phyloP scores from a whole-genome alignment of 1,284 basidiomycete species.

The Pascua guehoae region DNA sequence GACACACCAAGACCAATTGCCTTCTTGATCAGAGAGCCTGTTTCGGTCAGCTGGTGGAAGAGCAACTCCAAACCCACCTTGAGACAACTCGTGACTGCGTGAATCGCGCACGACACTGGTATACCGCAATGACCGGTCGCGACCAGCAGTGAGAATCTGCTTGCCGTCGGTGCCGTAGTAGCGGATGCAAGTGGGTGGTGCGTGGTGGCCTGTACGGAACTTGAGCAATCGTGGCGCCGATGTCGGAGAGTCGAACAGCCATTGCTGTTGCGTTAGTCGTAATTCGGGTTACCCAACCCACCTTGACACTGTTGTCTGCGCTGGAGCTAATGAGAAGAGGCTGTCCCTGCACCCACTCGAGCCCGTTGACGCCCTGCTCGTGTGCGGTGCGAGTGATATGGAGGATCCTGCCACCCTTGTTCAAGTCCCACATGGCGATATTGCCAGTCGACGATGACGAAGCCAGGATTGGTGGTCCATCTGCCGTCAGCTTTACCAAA shows the following conservation, averaged over 20 bases:
- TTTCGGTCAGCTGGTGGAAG: constrained; percentile 1
- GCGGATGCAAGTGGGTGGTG: constrained; percentile 84
- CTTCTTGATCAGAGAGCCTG: constrained; percentile 80
- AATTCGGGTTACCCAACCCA: constrained; percentile 40
- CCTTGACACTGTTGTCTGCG: constrained; percentile 90
- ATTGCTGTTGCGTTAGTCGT: constrained; percentile 65
- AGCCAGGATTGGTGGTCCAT: constrained; percentile 80
- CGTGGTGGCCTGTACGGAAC: constrained; percentile 84
- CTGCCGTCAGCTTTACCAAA: constrained; percentile 47
- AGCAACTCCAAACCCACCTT: constrained; percentile 59
- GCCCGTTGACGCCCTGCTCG: constrained; percentile 69
- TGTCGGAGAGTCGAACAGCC: constrained; percentile 91
- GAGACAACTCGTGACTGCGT: constrained; percentile 87
- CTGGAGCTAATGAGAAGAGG: constrained; percentile 81
- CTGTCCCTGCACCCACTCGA: constrained; percentile 88
- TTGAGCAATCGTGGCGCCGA: constrained; percentile 83
- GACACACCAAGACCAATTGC: constrained; percentile 75
- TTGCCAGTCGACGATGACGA: constrained; percentile 81
- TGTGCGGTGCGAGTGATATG: constrained; percentile 84
- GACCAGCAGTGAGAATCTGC: constrained; percentile 74
- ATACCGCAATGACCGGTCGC: constrained; percentile 81
- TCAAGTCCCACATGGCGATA: constrained; percentile 86
- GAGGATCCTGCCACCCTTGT: constrained; percentile 70
- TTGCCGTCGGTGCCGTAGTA: constrained; percentile 97
- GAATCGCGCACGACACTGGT: constrained; percentile 92